Conservation (phyloP, 208 protist genomes). For the Wallacemonas rigidus region DNA sequence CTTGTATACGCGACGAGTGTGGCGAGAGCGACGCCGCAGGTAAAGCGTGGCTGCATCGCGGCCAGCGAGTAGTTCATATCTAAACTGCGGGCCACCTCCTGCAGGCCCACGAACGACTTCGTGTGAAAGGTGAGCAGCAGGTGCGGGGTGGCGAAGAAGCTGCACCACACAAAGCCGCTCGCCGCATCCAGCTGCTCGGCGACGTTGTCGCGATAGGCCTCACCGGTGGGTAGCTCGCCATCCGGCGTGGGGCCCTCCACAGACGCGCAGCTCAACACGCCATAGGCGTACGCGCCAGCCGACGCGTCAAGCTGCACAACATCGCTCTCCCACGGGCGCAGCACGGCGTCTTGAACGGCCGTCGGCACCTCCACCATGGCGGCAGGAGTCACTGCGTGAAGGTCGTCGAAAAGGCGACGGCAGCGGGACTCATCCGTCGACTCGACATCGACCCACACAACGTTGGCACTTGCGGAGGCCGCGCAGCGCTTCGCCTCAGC, state of each 20-base stretch:
- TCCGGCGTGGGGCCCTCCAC: conserved; percentile 23
- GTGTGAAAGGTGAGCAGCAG: conserved; percentile 70
- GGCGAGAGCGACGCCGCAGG: conserved; percentile 33
- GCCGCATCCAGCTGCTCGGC: conserved; percentile 27
- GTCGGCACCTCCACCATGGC: conserved; percentile 34
- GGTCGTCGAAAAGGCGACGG: conserved; percentile 30
- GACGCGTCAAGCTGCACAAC: conserved; percentile 63
- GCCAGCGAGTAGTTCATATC: conserved; percentile 27
- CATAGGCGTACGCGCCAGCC: conserved; percentile 46
- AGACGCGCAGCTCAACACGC: conserved; percentile 56
- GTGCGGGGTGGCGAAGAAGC: conserved; percentile 53
- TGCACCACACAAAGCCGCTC: conserved; percentile 51
- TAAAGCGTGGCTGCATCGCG: conserved; percentile 9
- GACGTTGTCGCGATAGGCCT: conserved; percentile 20
- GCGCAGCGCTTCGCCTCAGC: conserved; percentile 3
- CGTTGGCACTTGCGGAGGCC: not conserved
- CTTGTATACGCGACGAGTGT: conserved; percentile 62
- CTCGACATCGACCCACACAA: conserved; percentile 64
- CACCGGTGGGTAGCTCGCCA: conserved; percentile 26
- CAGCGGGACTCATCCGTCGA: conserved; percentile 34
- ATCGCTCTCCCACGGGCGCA: conserved; percentile 55
- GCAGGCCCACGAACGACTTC: conserved; percentile 51
- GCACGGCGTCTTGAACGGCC: conserved; percentile 48
- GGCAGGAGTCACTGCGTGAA: conserved; percentile 27
- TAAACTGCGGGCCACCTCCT: conserved; percentile 50